Evolutionary conservation across 345 rosid genomes (phyloP), one percentile per base, ranked within the genome.

Genomic region (Geranium brycei): DNA sequence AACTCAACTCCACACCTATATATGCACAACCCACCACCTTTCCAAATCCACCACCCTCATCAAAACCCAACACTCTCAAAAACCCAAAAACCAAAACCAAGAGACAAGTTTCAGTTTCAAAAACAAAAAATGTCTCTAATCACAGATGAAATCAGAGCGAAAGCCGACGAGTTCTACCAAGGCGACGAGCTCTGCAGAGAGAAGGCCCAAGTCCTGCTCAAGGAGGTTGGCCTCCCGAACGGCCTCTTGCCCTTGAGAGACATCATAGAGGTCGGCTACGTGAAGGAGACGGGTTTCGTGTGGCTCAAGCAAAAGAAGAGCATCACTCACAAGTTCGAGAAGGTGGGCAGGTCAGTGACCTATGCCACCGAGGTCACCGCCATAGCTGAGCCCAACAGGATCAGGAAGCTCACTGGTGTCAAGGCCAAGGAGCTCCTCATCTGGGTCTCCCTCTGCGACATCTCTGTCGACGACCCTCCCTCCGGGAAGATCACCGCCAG

Each of bases 321-420:
- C 77, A 69, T 66, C 30, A 80, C 77, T 61, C 96, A 93, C 84
- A 93, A 90, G 83, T 93, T 93, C 32, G 82, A 78, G 7, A 78
- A 82, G 81, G 82, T 93, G 0, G 87, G 88, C 57, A 87, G 74
- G 76, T 81, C 59, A 1, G 87, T 75, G 3, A 18, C 63, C 64
- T 93, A 93, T n/a, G 96, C 68, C 23, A 64, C 96, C 0, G 95
- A 84, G 63, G 89, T 90, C 66, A 90, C 95, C 2, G 99, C 99
- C 0, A 57, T 74, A 0, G 80, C 81, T 0, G 84, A 81, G 81
- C 55, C 67, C 4, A 66, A 70, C 32, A 87, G 69, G 88, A 89
- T 92, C 85, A 92, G 85, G 96, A 90, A 85, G 71, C 93, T 92
- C 61, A 90, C 88, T 3, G 98, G 98, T n/a, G 98, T 92, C 30